Conservation (phyloP, 2,329 filamentous ascomycete genomes). For the Paracoccidioides brasiliensis region DNA sequence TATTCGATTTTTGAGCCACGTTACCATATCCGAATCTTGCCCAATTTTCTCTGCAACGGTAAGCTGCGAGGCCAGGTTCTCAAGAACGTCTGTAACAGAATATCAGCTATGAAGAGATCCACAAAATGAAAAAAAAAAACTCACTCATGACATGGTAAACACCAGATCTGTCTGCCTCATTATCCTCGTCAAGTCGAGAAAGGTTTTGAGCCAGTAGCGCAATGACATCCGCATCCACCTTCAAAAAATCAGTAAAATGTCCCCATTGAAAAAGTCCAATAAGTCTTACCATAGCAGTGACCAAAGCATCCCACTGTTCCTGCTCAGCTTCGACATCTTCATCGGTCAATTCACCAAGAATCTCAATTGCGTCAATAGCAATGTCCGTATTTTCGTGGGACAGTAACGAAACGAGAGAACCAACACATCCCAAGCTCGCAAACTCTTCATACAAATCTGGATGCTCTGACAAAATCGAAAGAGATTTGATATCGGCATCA, state of each 20-base stretch:
- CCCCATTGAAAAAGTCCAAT: not conserved
- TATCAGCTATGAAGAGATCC: constrained; percentile 10
- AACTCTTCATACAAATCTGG: constrained; percentile 72
- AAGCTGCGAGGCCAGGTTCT: constrained; percentile 67
- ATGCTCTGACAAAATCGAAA: constrained; percentile 80
- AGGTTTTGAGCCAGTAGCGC: constrained; percentile 45
- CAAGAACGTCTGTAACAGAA: constrained; percentile 46
- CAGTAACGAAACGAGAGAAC: constrained; percentile 64
- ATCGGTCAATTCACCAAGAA: constrained; percentile 81
- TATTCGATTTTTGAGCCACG: constrained; percentile 67
- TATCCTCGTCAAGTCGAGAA: constrained; percentile 59
- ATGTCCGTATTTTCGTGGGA: constrained; percentile 97
- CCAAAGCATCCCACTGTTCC: constrained; percentile 66
- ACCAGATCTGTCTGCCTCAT: constrained; percentile 62
- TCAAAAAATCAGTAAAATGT: constrained; percentile 5
- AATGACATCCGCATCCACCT: constrained; percentile 32
- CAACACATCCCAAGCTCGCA: constrained; percentile 57
- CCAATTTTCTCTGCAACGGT: constrained; percentile 60
- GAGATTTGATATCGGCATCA: constrained; percentile 71
- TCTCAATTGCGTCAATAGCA: constrained; percentile 78
- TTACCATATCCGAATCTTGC: constrained; percentile 51
- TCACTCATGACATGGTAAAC: constrained; percentile 67
- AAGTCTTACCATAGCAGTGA: constrained; percentile 42
- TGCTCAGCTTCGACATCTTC: constrained; percentile 77
- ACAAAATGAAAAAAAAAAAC: constrained; percentile 5